Evolutionary conservation across 441 rosid species (phyloP), one percentile per base, ranked within the genome.

Genomic region (Gossypium aridum): DNA sequence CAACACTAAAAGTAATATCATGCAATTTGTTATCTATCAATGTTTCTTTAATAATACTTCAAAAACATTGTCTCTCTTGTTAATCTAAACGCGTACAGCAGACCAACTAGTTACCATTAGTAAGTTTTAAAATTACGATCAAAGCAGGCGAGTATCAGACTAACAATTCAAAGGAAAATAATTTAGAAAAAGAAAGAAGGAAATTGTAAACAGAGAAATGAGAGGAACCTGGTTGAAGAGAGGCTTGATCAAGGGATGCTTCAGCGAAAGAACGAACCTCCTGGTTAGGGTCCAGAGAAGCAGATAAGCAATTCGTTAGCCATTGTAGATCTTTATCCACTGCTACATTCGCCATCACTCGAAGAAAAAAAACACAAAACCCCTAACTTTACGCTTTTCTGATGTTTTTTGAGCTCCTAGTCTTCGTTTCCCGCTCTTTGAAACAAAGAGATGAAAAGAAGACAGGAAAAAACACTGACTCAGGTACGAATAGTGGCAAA

Each of bases 251-350:
- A 55, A 96, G 97, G n/a, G 97, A 92, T 59, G 92, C 85, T 84
- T 96, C 98, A 0, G 98, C 92, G 79, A 89, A 93, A 37, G 97
- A 91, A 69, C 98, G 97, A 81, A 91, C 88, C 69, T 86, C 90
- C 70, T 86, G 91, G 83, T 82, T 88, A 72, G 93, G 97, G 80
- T 96, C 98, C 23, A 96, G 95, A 54, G 94, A 92, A 55, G 98
- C 96, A 73, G 90, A 83, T 78, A 96, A 85, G 87, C 97, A 93
- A 74, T 86, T 90, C 53, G 91, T 86, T 4, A 96, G 88, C 99
- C 99, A 96, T 69, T 93, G 92, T 81, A 92, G 97, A 81, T 96
- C 98, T 81, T 85, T 87, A 85, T 92, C 98, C 56, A 87, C 82
- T 53, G 73, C 78, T 64, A 80, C 49, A 54, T 78, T 79, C 60